Percentiles rank a stretch among this genome's conserved stretches.
Conservation (phyloP, 352 stramenopile species). For the Globisporangium paddicum region DNA sequence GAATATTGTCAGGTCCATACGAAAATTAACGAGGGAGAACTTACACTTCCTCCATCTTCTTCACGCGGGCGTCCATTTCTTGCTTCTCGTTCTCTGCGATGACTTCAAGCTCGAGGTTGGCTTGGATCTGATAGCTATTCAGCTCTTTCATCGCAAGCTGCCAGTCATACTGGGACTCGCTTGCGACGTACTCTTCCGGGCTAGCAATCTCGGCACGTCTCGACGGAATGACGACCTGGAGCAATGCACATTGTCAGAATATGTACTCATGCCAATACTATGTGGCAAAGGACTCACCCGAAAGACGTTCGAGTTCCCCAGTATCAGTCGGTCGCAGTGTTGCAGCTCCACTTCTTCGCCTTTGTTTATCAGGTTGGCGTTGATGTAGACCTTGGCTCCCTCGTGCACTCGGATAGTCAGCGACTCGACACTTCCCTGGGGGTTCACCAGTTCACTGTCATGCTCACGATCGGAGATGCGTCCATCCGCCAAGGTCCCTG, state of each 20-base stretch:
- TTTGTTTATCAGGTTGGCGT: slow-evolving; percentile 46
- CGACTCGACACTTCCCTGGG: neutral
- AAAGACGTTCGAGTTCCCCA: slow-evolving; percentile 79
- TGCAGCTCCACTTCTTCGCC: slow-evolving; percentile 28
- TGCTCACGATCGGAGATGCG: slow-evolving; percentile 3
- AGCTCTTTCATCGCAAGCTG: slow-evolving; percentile 80
- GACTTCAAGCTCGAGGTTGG: slow-evolving; percentile 46
- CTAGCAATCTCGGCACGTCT: slow-evolving; percentile 18
- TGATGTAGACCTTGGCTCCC: slow-evolving; percentile 65
- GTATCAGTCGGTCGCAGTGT: slow-evolving; percentile 67
- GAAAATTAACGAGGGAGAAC: no score
- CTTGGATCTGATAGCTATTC: slow-evolving; percentile 66
- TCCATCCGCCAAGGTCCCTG: neutral
- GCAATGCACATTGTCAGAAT: neutral
- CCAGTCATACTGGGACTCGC: slow-evolving; percentile 64
- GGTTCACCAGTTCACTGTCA: neutral
- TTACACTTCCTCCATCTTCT: slow-evolving; percentile 71
- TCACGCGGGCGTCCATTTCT: slow-evolving; percentile 71
- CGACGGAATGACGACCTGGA: slow-evolving; percentile 53
- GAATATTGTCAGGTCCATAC: no score
- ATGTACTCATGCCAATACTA: neutral
- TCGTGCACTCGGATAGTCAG: slow-evolving; percentile 32
- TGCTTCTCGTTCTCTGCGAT: slow-evolving; percentile 63
- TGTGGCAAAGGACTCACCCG: slow-evolving; percentile 26
- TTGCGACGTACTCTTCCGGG: slow-evolving; percentile 26